A percentile compares a stretch with the other conserved stretches of the same genome.
phyloP scores from a whole-genome alignment of 225 moss, liverwort and hornwort species.

The Ulota crispa region DNA sequence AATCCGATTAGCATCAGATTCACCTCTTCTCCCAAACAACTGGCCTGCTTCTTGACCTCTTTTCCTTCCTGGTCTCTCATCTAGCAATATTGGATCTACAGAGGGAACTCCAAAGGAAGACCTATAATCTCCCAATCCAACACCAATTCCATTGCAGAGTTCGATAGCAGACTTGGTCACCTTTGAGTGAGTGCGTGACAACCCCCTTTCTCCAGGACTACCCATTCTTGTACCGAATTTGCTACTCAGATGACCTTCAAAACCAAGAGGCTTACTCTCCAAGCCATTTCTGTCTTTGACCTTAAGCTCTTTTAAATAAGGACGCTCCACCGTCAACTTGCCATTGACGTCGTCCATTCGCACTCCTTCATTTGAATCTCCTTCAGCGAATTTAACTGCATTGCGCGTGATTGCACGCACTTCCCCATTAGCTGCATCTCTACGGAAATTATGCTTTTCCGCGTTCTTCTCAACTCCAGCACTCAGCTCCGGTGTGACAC shows the following conservation, averaged over 20 bases:
- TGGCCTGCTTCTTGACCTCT: conserved; percentile 54
- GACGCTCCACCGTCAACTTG: conserved; percentile 43
- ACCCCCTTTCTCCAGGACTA: conserved; percentile 59
- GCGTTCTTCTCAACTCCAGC: conserved; percentile 37
- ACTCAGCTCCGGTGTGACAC: conserved; percentile 32
- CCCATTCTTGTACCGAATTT: conserved; percentile 61
- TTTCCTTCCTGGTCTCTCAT: conserved; percentile 57
- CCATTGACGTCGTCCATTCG: conserved; percentile 38
- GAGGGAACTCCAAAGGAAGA: conserved; percentile 37
- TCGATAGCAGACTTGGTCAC: conserved; percentile 64
- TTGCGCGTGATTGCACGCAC: conserved; percentile 25
- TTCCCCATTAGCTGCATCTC: conserved; percentile 40
- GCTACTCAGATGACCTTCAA: conserved; percentile 51
- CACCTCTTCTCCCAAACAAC: conserved; percentile 63
- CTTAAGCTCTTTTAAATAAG: conserved; percentile 48
- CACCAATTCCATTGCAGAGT: conserved; percentile 62
- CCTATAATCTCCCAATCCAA: conserved; percentile 58
- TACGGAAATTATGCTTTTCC: conserved; percentile 29
- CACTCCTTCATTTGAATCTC: conserved; percentile 37
- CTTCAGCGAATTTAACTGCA: conserved; percentile 32
- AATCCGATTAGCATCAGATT: conserved; percentile 50
- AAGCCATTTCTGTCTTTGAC: conserved; percentile 50
- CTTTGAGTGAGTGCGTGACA: conserved; percentile 52
- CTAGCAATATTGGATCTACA: conserved; percentile 40
- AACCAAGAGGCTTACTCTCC: conserved; percentile 53